Conservation (phyloP, 106 monocot species). For the Acorus gramineus region DNA sequence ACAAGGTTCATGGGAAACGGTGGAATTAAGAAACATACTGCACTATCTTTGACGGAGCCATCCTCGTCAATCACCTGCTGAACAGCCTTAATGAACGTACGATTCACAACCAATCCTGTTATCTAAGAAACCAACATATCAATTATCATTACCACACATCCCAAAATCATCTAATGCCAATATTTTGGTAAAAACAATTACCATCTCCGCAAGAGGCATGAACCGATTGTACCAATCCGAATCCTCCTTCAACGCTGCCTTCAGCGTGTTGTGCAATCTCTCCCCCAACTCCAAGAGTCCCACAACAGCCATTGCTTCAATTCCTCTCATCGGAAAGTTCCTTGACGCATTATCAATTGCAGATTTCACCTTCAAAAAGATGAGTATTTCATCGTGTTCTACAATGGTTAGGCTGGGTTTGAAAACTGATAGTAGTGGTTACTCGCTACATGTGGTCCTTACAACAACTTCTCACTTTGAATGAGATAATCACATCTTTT, state of each 20-base stretch:
- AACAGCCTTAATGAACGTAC: conserved; percentile 39
- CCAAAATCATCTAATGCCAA: no score
- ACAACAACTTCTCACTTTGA: no score
- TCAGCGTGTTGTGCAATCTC: conserved; percentile 49
- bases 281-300: conserved; percentile 50
- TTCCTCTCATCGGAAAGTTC: conserved; percentile 41
- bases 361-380: conserved; percentile 51
- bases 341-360: conserved; percentile 48
- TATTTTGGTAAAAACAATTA: conserved; percentile 10
- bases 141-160: no score
- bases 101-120: conserved; percentile 35
- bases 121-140: conserved; percentile 21
- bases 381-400: background rate
- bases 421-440: no score
- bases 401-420: no score
- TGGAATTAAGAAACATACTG: conserved; percentile 31
- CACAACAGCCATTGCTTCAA: conserved; percentile 58
- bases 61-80: conserved; percentile 71
- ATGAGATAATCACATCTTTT: no score
- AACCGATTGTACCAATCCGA: conserved; percentile 41
- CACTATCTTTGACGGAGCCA: conserved; percentile 71
- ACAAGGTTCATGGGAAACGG: background rate
- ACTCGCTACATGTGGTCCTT: no score
- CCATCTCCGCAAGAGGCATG: conserved; percentile 51
- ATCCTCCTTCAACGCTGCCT: conserved; percentile 53